These are phyloP conservation scores for Carallia brachiata DNA, from an alignment of 345 rosid genomes.

Conservation along the genomic window DNA sequence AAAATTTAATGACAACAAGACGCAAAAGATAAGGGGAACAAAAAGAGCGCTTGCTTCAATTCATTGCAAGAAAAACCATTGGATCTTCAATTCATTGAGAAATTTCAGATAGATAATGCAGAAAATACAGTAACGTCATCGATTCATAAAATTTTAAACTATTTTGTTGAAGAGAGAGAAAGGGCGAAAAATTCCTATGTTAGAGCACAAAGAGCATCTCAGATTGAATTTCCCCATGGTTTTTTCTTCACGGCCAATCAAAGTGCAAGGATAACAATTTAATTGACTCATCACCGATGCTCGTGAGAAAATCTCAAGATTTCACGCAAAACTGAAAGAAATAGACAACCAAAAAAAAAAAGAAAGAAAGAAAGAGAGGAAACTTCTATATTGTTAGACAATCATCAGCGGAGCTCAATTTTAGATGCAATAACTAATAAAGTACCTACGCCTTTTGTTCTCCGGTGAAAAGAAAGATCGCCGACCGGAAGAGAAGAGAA, in stretches of 20 bases:
- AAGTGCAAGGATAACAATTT: slow-evolving; percentile 72
- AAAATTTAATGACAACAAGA: neutral
- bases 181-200: neutral
- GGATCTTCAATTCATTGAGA: slow-evolving; percentile 33
- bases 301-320: neutral
- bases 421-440: too few species aligned
- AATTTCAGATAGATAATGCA: slow-evolving; percentile 49
- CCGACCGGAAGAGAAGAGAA: too few species aligned
- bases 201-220: slow-evolving; percentile 23
- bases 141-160: slow-evolving; percentile 15
- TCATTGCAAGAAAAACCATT: too few species aligned
- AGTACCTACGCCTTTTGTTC: too few species aligned
- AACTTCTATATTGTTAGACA: too few species aligned
- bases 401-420: too few species aligned
- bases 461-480: too few species aligned
- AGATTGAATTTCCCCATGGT: slow-evolving; percentile 37
- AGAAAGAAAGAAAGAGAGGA: too few species aligned
- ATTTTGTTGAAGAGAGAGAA: too few species aligned
- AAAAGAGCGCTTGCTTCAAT: slow-evolving; percentile 15
- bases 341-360: too few species aligned
- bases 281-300: slow-evolving; percentile 45
- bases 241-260: slow-evolving; percentile 60
- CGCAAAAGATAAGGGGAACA: neutral
- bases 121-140: slow-evolving; percentile 26
- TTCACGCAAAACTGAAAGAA: neutral